phyloP scores from a whole-genome alignment of 352 stramenopile species.

The Globisporangium camurandrum region DNA sequence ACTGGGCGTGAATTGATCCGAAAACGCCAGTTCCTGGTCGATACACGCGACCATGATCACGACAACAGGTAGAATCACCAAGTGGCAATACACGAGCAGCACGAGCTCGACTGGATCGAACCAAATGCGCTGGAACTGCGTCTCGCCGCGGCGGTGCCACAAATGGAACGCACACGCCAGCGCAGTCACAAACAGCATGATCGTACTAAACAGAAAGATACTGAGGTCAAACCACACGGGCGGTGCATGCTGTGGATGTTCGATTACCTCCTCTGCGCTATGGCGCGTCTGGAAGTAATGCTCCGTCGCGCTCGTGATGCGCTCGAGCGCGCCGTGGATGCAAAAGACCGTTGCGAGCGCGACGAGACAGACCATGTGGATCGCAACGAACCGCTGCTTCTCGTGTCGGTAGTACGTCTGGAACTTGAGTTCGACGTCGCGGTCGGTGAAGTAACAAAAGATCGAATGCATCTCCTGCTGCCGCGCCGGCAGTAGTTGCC shows the following conservation, averaged over 20 bases:
- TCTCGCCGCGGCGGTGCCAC: slow-evolving; percentile 20
- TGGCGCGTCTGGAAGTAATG: slow-evolving; percentile 7
- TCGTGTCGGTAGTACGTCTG: slow-evolving; percentile 45
- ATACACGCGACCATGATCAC: slow-evolving; percentile 27
- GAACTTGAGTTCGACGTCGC: slow-evolving; percentile 50
- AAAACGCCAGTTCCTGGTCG: slow-evolving; percentile 23
- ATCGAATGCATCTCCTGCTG: slow-evolving; percentile 34
- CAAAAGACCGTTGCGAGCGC: slow-evolving; percentile 18
- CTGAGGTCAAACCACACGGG: slow-evolving; percentile 16
- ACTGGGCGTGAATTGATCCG: slow-evolving; percentile 2
- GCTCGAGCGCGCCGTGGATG: slow-evolving; percentile 14
- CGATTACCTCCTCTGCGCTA: slow-evolving; percentile 1
- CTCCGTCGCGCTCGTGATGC: slow-evolving; percentile 11
- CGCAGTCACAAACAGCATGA: slow-evolving; percentile 24
- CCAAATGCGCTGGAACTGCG: slow-evolving; percentile 21
- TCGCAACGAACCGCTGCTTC: slow-evolving; percentile 22
- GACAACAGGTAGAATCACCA: slow-evolving; percentile 26
- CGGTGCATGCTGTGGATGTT: neutral
- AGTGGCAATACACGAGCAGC: slow-evolving; percentile 38
- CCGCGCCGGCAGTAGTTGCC: slow-evolving; percentile 19
- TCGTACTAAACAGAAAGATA: slow-evolving; percentile 16
- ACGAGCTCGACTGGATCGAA: slow-evolving; percentile 35
- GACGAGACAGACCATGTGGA: slow-evolving; percentile 29
- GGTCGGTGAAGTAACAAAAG: slow-evolving; percentile 45
- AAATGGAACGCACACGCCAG: slow-evolving; percentile 17